phyloP scores from a whole-genome alignment of 2,329 filamentous ascomycete species.

The Neurospora sp. region DNA sequence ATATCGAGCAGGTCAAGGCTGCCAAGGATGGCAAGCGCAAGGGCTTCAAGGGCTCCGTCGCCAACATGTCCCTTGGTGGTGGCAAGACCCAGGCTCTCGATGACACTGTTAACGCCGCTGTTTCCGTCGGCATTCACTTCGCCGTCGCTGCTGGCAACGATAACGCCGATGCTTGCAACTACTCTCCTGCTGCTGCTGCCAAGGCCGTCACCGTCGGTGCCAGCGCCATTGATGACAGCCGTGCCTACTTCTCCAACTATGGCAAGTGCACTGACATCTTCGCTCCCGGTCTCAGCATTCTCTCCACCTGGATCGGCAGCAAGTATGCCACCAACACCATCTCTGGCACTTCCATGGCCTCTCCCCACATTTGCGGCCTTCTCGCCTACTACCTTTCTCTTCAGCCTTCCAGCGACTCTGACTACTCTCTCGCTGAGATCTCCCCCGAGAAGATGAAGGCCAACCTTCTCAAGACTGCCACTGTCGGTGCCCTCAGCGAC shows the following conservation, averaged over 20 bases:
- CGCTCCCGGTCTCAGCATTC: constrained; percentile 90
- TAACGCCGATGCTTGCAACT: constrained; percentile 98
- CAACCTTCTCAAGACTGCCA: constrained; percentile 75
- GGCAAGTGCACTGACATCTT: constrained; percentile 99
- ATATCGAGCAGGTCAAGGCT: constrained; percentile 63
- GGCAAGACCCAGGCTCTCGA: constrained; percentile 93
- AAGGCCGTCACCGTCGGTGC: constrained; percentile 95
- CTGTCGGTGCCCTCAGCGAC: constrained; percentile 65
- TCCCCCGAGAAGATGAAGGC: constrained; percentile 92
- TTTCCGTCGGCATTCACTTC: constrained; percentile 88
- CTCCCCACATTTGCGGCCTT: constrained; percentile 91
- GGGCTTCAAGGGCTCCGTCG: constrained; percentile 97
- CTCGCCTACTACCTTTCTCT: constrained; percentile 97
- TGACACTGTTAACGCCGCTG: constrained; percentile 85
- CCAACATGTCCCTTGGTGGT: constrained; percentile 98
- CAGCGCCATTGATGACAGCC: constrained; percentile 84
- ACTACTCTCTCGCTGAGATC: constrained; percentile 80
- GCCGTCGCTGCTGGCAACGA: constrained; percentile 97
- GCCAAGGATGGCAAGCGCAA: constrained; percentile 85
- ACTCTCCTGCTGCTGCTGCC: constrained; percentile 87
- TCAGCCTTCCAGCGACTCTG: constrained; percentile 81
- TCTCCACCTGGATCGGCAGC: constrained; percentile 97
- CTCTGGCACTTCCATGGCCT: constrained; percentile 98
- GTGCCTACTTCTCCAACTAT: constrained; percentile 99
- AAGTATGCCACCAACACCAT: constrained; percentile 97